Conservation (phyloP, 805 yeast species). For the Saccharomycopsis capsularis region DNA sequence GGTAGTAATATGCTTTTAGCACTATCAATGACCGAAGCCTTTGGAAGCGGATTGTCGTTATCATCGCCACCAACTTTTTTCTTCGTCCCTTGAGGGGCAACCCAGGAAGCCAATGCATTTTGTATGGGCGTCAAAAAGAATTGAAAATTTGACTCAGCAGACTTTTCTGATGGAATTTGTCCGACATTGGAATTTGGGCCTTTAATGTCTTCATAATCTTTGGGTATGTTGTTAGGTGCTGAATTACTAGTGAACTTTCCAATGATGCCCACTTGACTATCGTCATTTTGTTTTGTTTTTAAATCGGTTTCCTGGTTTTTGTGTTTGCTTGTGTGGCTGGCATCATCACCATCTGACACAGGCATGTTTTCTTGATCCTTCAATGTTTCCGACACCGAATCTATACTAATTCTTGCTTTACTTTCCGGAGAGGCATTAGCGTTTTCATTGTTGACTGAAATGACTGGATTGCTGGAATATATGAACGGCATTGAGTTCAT, state of each 20-base stretch:
- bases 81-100: slow-evolving; percentile 28
- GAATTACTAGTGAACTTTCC: background rate
- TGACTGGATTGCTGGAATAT: slow-evolving; percentile 9
- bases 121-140: slow-evolving; percentile 33
- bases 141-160: background rate
- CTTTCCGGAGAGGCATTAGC: slow-evolving; percentile 2
- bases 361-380: background rate
- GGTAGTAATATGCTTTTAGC: slow-evolving; percentile 63
- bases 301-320: background rate
- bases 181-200: slow-evolving; percentile 1
- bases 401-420: background rate
- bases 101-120: slow-evolving; percentile 39
- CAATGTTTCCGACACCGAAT: slow-evolving; percentile 3
- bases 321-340: background rate
- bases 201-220: background rate
- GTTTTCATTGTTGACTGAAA: slow-evolving; percentile 6
- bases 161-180: slow-evolving; percentile 2
- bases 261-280: background rate
- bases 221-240: background rate
- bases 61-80: slow-evolving; percentile 18
- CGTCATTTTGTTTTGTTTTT: background rate
- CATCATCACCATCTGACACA: background rate
- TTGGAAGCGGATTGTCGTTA: slow-evolving; percentile 40
- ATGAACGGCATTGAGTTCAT: slow-evolving; percentile 10
- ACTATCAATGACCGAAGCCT: slow-evolving; percentile 61